Conservation (phyloP, 2,329 filamentous ascomycete species). For the Colletotrichum liriopes region DNA sequence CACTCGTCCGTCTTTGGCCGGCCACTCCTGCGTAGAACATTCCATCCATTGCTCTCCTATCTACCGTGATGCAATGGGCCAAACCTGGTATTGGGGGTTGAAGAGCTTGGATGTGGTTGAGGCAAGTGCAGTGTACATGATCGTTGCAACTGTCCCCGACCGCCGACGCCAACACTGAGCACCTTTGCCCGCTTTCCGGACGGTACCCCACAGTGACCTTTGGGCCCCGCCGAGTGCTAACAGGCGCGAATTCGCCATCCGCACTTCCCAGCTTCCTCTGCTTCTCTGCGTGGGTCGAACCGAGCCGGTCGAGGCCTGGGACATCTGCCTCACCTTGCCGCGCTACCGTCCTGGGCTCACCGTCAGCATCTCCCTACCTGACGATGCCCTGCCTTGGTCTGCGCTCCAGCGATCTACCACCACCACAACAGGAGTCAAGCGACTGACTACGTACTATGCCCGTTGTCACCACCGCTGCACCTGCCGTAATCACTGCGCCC, state of each 20-base stretch:
- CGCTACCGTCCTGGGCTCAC: not conserved
- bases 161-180: not conserved
- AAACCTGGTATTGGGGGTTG: not conserved
- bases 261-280: conserved; percentile 21
- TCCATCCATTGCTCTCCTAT: not conserved
- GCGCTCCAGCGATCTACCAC: not conserved
- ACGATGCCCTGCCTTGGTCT: not conserved
- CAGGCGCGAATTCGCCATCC: conserved; percentile 35
- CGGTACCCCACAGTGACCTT: conserved; percentile 30
- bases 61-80: not conserved
- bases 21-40: not conserved
- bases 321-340: conserved; percentile 1
- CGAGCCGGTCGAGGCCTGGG: not conserved
- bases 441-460: not conserved
- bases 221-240: conserved; percentile 30
- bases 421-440: not conserved
- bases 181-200: conserved; percentile 5
- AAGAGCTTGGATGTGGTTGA: not conserved
- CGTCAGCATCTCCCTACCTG: conserved; percentile 11
- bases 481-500: not conserved
- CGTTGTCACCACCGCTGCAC: not conserved
- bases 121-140: not conserved
- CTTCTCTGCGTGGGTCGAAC: not conserved
- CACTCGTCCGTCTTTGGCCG: not conserved
- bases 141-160: conserved; percentile 2